A percentile compares a stretch with the other conserved stretches of the same genome.
Conservation (phyloP, 176 grass and related monocot genomes). For the Cenchrus purpureus region DNA sequence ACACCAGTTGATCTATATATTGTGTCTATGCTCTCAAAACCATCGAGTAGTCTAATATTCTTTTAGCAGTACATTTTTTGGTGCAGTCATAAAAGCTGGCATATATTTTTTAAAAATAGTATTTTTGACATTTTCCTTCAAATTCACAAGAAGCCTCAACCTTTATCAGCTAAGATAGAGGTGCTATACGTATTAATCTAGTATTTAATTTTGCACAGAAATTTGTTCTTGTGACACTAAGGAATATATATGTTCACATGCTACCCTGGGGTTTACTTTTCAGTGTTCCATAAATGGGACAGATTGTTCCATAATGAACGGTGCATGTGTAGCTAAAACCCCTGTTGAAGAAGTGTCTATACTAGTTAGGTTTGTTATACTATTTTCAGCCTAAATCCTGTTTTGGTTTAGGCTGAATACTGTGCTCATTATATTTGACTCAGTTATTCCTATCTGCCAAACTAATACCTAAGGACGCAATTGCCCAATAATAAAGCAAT, state of each 20-base stretch:
- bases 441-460: slow-evolving; percentile 5
- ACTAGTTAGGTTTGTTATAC: not conserved
- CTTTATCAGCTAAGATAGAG: slow-evolving; percentile 12
- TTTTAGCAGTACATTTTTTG: not conserved
- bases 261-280: not conserved
- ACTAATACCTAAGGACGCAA: slow-evolving; percentile 3
- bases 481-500: not conserved
- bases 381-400: slow-evolving; percentile 14
- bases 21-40: not conserved
- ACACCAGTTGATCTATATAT: slow-evolving; percentile 2
- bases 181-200: slow-evolving; percentile 12
- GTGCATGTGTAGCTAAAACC: not conserved
- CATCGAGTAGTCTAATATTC: not conserved
- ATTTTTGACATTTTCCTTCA: slow-evolving; percentile 16
- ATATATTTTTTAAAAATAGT: not conserved
- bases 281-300: not conserved
- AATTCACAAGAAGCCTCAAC: not conserved
- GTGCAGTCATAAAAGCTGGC: not conserved
- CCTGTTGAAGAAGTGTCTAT: not conserved
- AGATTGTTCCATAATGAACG: not conserved
- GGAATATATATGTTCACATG: not conserved
- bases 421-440: slow-evolving; percentile 3
- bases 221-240: not conserved
- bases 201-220: not conserved
- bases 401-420: slow-evolving; percentile 2